A percentile compares a stretch with the other conserved stretches of the same genome.
phyloP scores from a whole-genome alignment of 192 early-diverging fungal genomes.

The Backusella parvicylindrica region DNA sequence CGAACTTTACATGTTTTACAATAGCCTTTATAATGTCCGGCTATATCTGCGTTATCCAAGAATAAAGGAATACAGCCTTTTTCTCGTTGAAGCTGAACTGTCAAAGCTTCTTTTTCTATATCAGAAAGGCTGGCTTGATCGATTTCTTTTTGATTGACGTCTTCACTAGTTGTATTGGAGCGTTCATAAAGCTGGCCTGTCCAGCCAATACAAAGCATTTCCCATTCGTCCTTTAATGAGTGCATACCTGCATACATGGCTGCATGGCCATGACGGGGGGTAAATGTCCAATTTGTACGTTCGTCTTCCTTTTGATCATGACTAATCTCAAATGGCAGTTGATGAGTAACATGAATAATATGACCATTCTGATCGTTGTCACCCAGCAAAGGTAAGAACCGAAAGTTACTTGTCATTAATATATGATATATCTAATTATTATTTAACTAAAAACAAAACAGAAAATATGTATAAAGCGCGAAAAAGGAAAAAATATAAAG shows the following conservation, averaged over 20 bases:
- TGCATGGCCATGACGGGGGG: constrained; percentile 71
- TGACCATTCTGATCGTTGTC: constrained; percentile 17
- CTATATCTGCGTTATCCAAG: constrained; percentile 66
- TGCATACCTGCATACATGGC: constrained; percentile 88
- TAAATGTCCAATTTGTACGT: constrained; percentile 12
- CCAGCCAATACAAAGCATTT: constrained; percentile 74
- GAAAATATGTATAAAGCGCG: background rate
- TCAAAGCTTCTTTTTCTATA: background rate
- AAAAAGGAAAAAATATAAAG: background rate
- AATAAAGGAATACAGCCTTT: constrained; percentile 69
- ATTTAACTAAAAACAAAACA: background rate
- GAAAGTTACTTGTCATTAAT: background rate
- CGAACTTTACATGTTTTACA: constrained; percentile 78
- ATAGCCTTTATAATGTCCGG: constrained; percentile 95
- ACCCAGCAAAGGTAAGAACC: background rate
- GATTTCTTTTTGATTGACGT: background rate
- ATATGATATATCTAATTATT: background rate
- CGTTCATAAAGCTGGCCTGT: constrained; percentile 63
- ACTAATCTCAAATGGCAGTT: constrained; percentile 42
- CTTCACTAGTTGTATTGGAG: constrained; percentile 27
- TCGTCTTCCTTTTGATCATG: constrained; percentile 28
- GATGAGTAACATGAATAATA: constrained; percentile 54
- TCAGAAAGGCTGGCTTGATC: background rate
- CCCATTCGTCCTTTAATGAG: constrained; percentile 58
- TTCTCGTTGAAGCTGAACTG: background rate